Evolutionary conservation across 257 asterid genomes (phyloP), one percentile per base, ranked within the genome.

Genomic region (Plectranthus barbatus): DNA sequence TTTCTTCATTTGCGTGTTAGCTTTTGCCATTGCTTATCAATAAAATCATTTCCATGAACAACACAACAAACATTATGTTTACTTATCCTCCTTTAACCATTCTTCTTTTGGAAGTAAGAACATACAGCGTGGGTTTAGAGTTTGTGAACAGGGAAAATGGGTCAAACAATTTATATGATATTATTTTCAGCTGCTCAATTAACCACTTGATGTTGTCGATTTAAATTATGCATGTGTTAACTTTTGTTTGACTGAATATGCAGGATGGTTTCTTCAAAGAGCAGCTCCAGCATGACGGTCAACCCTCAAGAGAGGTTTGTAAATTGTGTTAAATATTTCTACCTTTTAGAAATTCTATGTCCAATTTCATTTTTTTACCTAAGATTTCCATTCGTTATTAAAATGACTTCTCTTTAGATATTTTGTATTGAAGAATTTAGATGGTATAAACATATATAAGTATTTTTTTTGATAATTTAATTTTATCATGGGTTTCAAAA

Each of bases 231-330:
- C 60, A 55, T 45, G 23, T 39, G 37, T 11, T 40, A 57, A n/a
- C 34, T 40, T 47, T 19, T 60, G 9, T 61, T 56, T 67, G 56
- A 37, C 39, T 58, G 70, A 60, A 24, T 60, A 48, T 76, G 79
- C 88, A 91, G 88, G 94, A 79, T 45, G 80, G 74, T 56, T 55
- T 73, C 70, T 60, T 70, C 60, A 82, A 77, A 67, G 92, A 86
- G 69, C 83, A 81, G 67, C 74, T 67, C 33, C 79, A 82, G 74
- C 70, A 64, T 47, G 84, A 84, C 56, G 77, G 79, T 69, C 70
- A 71, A 60, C 55, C 85, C 37, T 73, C 75, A 56, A 47, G 72
- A 61, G 96, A 86, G 90, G 99, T 89, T 41, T 74, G 66, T 40
- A 20, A 7, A 67, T 56, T 64, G 49, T 66, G 51, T 60, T 69